These are phyloP conservation scores for Glaciozyma antarctica DNA, from an alignment of 768 basidiomycete species.

Conservation along the genomic window DNA sequence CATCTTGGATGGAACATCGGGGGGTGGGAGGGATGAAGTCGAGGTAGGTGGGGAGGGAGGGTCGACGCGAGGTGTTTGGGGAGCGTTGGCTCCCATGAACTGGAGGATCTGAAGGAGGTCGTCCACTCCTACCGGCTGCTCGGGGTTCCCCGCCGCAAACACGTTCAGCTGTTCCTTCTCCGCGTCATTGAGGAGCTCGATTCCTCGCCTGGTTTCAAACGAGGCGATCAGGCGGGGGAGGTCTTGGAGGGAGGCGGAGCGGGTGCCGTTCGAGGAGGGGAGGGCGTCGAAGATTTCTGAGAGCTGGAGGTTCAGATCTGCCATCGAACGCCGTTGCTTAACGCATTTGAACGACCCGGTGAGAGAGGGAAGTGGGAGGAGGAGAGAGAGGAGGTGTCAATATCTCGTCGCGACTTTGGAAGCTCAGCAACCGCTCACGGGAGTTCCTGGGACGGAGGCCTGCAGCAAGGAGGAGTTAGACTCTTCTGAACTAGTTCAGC, in stretches of 20 bases:
- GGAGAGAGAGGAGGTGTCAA: constrained; percentile 18
- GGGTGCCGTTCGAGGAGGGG: constrained; percentile 4
- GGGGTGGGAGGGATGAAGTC: neutral
- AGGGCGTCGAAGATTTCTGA: constrained; percentile 17
- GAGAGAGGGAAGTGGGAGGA: neutral
- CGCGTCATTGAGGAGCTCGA: constrained; percentile 9
- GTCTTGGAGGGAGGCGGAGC: constrained; percentile 12
- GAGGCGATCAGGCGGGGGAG: neutral
- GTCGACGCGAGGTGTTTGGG: neutral
- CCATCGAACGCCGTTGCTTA: constrained; percentile 15
- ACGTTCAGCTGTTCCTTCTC: constrained; percentile 1
- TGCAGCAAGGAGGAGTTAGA: too few relatives aligned
- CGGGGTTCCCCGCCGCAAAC: neutral
- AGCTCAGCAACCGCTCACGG: neutral
- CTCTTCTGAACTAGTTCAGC: too few relatives aligned
- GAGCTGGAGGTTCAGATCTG: constrained; percentile 19
- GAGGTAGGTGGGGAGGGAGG: constrained; percentile 1
- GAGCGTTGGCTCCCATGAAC: neutral
- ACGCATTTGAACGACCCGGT: neutral
- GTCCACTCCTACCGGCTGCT: constrained; percentile 18
- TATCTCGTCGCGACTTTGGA: constrained; percentile 9
- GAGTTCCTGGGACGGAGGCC: neutral
- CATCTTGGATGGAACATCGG: neutral
- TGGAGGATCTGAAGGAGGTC: constrained; percentile 7
- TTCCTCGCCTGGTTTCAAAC: constrained; percentile 14